These are phyloP conservation scores for Hypoxylon sp. DNA, from an alignment of 2,329 filamentous ascomycete genomes.

Conservation along the genomic window DNA sequence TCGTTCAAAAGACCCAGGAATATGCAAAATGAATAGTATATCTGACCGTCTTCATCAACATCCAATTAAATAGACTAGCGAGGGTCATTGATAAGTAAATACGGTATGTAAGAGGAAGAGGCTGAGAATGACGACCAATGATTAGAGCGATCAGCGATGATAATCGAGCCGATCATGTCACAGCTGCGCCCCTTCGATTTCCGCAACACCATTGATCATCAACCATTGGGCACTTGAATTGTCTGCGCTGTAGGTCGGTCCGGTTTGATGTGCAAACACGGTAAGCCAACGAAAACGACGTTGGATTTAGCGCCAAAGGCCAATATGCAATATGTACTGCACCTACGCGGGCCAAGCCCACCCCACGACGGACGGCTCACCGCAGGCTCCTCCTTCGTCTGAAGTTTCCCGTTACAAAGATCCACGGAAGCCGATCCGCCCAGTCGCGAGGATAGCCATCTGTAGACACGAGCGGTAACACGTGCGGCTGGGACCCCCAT, in stretches of 20 bases:
- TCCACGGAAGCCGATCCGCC: no score
- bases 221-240: slow-evolving; percentile 10
- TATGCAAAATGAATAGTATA: not conserved
- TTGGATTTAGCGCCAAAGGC: no score
- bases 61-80: slow-evolving; percentile 8
- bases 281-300: slow-evolving; percentile 25
- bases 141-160: slow-evolving; percentile 24
- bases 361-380: slow-evolving; percentile 5
- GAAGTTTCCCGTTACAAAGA: slow-evolving; percentile 6
- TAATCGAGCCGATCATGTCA: slow-evolving; percentile 29
- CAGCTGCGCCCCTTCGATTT: slow-evolving; percentile 23
- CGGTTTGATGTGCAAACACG: slow-evolving; percentile 28
- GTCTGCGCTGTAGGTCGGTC: slow-evolving; percentile 22
- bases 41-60: not conserved
- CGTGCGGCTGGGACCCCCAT: slow-evolving; percentile 3
- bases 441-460: slow-evolving; percentile 13
- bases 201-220: slow-evolving; percentile 19
- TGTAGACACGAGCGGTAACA: slow-evolving; percentile 9
- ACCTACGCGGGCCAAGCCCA: no score
- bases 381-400: slow-evolving; percentile 12
- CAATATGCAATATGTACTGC: no score
- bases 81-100: not conserved
- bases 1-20: not conserved
- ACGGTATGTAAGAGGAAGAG: slow-evolving; percentile 11
- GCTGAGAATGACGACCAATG: slow-evolving; percentile 18